Base-by-base conservation (phyloP, 2,329 filamentous ascomycete genomes). In the Penicillium brasilianum region DNA sequence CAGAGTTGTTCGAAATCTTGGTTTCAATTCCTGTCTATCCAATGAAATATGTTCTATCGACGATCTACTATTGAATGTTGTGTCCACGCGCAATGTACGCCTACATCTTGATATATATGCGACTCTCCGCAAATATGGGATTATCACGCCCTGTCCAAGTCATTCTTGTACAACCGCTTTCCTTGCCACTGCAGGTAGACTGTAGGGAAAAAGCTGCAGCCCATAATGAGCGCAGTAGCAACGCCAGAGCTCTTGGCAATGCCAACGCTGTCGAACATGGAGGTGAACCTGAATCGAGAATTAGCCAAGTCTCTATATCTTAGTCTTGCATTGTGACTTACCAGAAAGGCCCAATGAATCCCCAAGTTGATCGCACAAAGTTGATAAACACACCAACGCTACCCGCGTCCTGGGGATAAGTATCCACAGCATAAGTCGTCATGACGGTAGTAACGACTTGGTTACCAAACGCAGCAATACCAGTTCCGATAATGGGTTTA, bases 361-460 rank as follows among this genome's bases (percentile, higher is more conserved):
- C 73, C 73, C 73, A 76, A 1, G 68, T 72, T 4, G 60, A 72
- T 32, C 85, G 77, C 0, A 88, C 79, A 63, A 87, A 80, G 9
- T 81, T 86, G 63, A 88, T 81, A 63, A 87, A 87, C 0, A 87
- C 85, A 4, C 86, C 86, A 20, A 88, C 80, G 50, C 81, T 82
- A 1, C 81, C 82, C 1, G 84, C 79, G 57, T 87, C 81, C 46
- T 83, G 76, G 0, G 77, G 80, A 66, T 86, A 83, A 58, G 83
- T 85, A 67, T 88, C 86, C 0, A 88, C 82, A 0, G 85, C 82
- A 68, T 74, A 88, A 0, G 86, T 88, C 32, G 87, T 84, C 55
- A 87, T 68, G 0, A 88, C 82, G 0, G 86, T 88, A 1, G 86
- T 88, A 7, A 88, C 80, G 32, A 89, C 82, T 74, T 88, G 86